phyloP scores from a whole-genome alignment of 192 early-diverging fungal species.

The Backusella australiensis region DNA sequence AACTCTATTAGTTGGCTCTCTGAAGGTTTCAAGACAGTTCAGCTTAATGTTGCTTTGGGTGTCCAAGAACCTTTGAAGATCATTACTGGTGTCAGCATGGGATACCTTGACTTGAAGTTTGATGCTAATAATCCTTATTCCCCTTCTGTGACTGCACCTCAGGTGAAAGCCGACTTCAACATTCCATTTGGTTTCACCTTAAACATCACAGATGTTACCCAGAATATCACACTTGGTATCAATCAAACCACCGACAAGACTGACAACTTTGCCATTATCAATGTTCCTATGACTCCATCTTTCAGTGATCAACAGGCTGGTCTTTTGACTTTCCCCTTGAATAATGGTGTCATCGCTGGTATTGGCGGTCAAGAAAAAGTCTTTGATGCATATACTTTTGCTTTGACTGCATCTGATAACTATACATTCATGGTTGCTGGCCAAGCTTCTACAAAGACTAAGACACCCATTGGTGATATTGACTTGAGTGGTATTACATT shows the following conservation, averaged over 20 bases:
- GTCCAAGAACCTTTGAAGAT: constrained; percentile 37
- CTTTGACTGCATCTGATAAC: constrained; percentile 36
- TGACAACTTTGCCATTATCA: constrained; percentile 14
- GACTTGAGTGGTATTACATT: constrained; percentile 50
- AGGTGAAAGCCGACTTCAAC: constrained; percentile 43
- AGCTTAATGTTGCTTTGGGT: constrained; percentile 47
- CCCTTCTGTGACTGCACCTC: constrained; percentile 41
- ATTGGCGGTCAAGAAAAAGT: constrained; percentile 36
- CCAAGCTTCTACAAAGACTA: constrained; percentile 43
- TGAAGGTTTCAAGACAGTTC: constrained; percentile 46
- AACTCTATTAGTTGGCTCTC: constrained; percentile 47
- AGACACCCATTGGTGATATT: constrained; percentile 54
- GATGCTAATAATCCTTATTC: constrained; percentile 42
- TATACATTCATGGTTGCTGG: constrained; percentile 46
- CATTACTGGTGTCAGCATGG: constrained; percentile 49
- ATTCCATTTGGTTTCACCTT: constrained; percentile 62
- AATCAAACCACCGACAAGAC: constrained; percentile 14
- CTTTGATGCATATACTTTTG: constrained; percentile 50
- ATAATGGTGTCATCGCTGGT: constrained; percentile 42
- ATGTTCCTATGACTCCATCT: constrained; percentile 24
- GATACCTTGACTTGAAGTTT: constrained; percentile 52
- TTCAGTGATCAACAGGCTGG: constrained; percentile 39
- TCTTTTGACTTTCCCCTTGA: constrained; percentile 44
- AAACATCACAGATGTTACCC: constrained; percentile 51
- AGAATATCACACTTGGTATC: constrained; percentile 44